A percentile compares a stretch with the other conserved stretches of the same genome.
Conservation (phyloP, 495 filamentous ascomycete genomes). For the Aspergillus nanangensis region DNA sequence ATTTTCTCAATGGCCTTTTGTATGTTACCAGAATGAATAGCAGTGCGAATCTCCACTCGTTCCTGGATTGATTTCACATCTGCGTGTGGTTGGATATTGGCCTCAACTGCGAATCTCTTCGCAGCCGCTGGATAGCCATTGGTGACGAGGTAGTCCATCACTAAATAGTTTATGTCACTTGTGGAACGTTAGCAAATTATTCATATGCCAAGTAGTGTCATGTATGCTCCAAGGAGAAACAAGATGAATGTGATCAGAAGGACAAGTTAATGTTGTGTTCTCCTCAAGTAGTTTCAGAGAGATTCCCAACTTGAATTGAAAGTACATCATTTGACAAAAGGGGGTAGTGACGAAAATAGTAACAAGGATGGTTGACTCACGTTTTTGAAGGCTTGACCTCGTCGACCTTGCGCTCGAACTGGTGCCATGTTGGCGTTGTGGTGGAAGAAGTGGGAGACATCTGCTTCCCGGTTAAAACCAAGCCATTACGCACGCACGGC, state of each 20-base stretch:
- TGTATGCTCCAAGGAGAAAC: constrained; percentile 10
- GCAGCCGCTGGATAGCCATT: constrained; percentile 94
- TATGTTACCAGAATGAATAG: constrained; percentile 79
- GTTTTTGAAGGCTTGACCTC: constrained; percentile 85
- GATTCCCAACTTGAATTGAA: constrained; percentile 98
- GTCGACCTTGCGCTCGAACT: constrained; percentile 76
- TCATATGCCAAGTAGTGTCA: too few relatives aligned
- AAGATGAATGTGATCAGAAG: constrained; percentile 48
- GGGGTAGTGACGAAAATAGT: constrained; percentile 6
- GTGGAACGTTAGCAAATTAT: constrained; percentile 28
- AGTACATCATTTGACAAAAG: constrained; percentile 66
- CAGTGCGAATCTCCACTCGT: constrained; percentile 72
- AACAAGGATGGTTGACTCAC: constrained; percentile 50
- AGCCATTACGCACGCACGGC: constrained; percentile 28
- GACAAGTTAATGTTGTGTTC: constrained; percentile 75
- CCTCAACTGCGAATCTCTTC: constrained; percentile 88
- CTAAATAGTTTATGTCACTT: constrained; percentile 91
- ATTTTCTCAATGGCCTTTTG: constrained; percentile 79
- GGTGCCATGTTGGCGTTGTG: constrained; percentile 60
- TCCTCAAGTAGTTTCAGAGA: constrained; percentile 94
- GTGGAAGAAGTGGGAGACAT: constrained; percentile 62
- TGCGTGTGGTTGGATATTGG: constrained; percentile 72
- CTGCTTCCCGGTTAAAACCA: constrained; percentile 48
- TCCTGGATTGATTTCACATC: constrained; percentile 69
- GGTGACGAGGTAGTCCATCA: constrained; percentile 96